phyloP scores from a whole-genome alignment of 257 asterid genomes.

The Lantana camara region DNA sequence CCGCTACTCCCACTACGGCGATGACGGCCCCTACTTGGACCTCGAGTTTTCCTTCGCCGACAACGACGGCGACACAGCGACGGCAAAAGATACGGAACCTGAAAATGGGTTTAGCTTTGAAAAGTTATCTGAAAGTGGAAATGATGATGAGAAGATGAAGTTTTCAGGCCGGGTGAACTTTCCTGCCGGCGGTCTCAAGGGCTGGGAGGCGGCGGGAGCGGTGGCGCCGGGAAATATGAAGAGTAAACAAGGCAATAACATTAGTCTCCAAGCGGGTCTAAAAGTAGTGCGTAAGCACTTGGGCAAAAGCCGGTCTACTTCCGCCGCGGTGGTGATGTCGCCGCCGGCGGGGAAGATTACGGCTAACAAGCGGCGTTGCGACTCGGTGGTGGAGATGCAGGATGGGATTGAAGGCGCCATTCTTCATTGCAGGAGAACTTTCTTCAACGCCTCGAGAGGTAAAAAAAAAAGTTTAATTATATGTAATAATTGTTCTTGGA shows the following conservation, averaged over 20 bases:
- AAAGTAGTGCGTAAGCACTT: constrained; percentile 51
- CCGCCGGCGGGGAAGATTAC: constrained; percentile 27
- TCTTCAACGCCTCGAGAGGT: constrained; percentile 61
- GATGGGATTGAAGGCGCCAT: constrained; percentile 82
- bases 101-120: constrained; percentile 7
- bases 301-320: constrained; percentile 59
- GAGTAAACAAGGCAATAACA: constrained; percentile 40
- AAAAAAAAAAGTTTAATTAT: not conserved
- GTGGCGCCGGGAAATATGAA: constrained; percentile 22
- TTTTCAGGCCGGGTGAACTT: constrained; percentile 36
- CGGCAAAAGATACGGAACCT: not conserved
- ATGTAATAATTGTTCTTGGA: not conserved
- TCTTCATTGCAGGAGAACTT: constrained; percentile 72
- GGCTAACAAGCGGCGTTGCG: constrained; percentile 52
- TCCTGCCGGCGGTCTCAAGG: constrained; percentile 17
- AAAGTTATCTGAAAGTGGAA: constrained; percentile 1
- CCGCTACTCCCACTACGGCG: constrained; percentile 29
- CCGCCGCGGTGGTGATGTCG: constrained; percentile 33
- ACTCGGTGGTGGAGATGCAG: constrained; percentile 55
- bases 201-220: constrained; percentile 5
- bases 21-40: constrained; percentile 47
- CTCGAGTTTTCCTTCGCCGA: constrained; percentile 31
- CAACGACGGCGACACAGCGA: constrained; percentile 1
- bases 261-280: constrained; percentile 48
- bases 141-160: constrained; percentile 47